Evolutionary conservation across 2,329 filamentous ascomycete species (phyloP), one percentile per base, ranked within the genome.

Genomic region (Trichoderma gracile): DNA sequence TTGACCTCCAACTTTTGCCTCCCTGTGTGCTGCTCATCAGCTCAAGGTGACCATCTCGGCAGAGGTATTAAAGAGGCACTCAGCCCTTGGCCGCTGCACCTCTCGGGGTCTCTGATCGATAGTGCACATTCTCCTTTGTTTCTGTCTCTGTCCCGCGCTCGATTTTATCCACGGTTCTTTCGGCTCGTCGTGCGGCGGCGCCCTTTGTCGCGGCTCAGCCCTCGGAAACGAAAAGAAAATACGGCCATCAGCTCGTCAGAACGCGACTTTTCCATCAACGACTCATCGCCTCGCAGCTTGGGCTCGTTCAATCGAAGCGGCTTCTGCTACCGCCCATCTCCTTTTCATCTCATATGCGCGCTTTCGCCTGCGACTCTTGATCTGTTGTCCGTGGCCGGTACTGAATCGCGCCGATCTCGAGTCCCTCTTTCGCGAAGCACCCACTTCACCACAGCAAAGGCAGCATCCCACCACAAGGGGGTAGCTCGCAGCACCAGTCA

Each of bases 51-150:
- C 50, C 38, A 45, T 62, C 33, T 59, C 65, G 38, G 59, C 23
- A 56, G 67, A 73, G 70, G 70, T 70, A 70, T 72, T 71, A 73
- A 74, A 72, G 73, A 38, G 70, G 72, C 67, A 63, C 63, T 58
- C 64, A 66, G 63, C 67, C 68, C 52, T 45, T 69, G 68, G 38
- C 66, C 69, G 65, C 67, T 67, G 67, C 65, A 33, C 61, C 63
- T 67, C 66, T 67, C 67, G 8, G 68, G 67, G 47, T 62, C 68
- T 52, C 43, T 25, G 56, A 64, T 64, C 33, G 62, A 47, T 65
- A 25, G 17, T 14, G 50, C 42, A 3, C 56, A 38, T 60, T 65
- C 61, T 59, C 63, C 54, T 68, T 64, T 67, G 8, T 63, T 65
- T 58, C 68, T 67, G 66, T 65, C 65, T 65, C 38, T 49, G 40